Evolutionary conservation across 1,284 basidiomycete species (phyloP), one percentile per base, ranked within the genome.

Genomic region (Erythrobasidium hasegawianum): DNA sequence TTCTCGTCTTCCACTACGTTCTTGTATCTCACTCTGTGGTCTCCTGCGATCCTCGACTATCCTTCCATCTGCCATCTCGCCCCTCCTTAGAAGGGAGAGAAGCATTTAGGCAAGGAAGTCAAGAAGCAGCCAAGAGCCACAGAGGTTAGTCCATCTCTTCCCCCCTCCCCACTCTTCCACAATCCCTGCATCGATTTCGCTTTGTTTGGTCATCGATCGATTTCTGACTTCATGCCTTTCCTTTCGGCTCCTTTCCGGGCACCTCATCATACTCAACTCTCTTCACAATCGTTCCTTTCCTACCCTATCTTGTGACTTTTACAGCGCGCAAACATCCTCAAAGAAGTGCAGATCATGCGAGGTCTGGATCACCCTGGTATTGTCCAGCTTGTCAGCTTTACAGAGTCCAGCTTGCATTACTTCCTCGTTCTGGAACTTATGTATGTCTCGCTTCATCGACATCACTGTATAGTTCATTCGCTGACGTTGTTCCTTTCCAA

Each of bases 331-430:
- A 97, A 97, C 77, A 97, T 98, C 67, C 85, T 98, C 73, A 98
- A 99, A 84, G 96, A 99, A 85, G 96, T 99, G 4, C 93, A 97
- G 79, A 98, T 99, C 74, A 99, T 99, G 96, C 89, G 95, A 38
- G 91, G 91, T 22, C 88, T 87, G 68, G 87, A 88, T 71, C 93
- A 98, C 76, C 86, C 89, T 7, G 85, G 87, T 33, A 88, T 99
- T 72, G 88, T 98, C 75, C 91, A 90, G 77, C 85, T 97, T 11
- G 79, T 87, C 50, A 87, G 86, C 47, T 97, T 97, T 76, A 88
- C 87, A 68, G 96, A 99, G 79, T 91, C 90, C 16, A 81, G 83
- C 27, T 94, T 98, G 72, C 84, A 96, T 76, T 98, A 97, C 79
- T 98, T 93, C 78, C 82, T 98, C 27, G 85, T 97, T 10, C 82